Evolutionary conservation across 306 rosid species (phyloP), one percentile per base, ranked within the genome.

Genomic region (Senna tora): DNA sequence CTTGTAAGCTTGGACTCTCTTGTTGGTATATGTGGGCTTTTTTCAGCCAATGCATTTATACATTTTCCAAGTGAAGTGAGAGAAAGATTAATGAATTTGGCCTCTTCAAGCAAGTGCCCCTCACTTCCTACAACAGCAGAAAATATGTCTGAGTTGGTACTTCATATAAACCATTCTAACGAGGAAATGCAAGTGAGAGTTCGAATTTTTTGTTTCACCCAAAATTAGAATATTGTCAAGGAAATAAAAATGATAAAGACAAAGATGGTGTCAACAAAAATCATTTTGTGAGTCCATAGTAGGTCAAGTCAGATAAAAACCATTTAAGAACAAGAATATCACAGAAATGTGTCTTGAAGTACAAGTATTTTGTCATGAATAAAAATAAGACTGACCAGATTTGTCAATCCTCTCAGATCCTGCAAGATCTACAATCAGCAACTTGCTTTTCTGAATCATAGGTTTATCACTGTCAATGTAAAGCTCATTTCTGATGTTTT

Each of bases 1-100:
- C 93, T 88, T 66, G 93, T 88, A 69, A 88, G 90, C 85, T 88
- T 88, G 61, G 93, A 85, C 75, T 85, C 93, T 80, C 93, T 85
- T 50, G 82, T 79, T 43, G 93, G 93, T 67, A 88, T 84, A 69
- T 88, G 90, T 41, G 90, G 75, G 62, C 84, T 83, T 61, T 80
- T 86, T 84, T 88, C 93, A 0, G 93, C 93, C 85, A 88, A 82
- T 41, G 93, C 93, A 81, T 88, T 88, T 75, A 88, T 88, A 78
- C 93, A 88, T 81, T 88, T 88, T 16, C 93, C 93, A 20, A 88
- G 93, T 36, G 93, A 88, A 69, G 88, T 88, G 41, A 88, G 90
- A 38, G 93, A 88, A 46, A 86, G 90, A 73, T 88, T 88, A 25
- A 85, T 88, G 72, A 88, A 88, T 62, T 88, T 88, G 39, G 93